A percentile compares a stretch with the other conserved stretches of the same genome.
Evolutionary conservation across 2,329 filamentous ascomycete species (phyloP).

Genomic region (Scedosporium dehoogii): DNA sequence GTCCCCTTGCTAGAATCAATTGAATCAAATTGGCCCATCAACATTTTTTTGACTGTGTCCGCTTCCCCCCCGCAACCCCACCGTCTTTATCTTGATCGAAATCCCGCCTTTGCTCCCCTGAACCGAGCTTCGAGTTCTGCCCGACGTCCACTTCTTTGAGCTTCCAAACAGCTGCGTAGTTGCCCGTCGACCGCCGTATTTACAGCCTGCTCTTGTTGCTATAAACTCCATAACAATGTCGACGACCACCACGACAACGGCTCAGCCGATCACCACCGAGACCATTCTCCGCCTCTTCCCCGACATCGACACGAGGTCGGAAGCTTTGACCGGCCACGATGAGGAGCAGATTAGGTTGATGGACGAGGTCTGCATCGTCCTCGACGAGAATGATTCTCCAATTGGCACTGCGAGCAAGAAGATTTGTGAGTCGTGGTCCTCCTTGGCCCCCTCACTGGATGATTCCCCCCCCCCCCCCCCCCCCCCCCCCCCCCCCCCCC

Average conservation of each 20-base stretch:
- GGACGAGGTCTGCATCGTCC: constrained; percentile 97
- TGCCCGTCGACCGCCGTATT: not conserved
- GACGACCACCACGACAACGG: constrained; percentile 33
- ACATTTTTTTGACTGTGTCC: no score
- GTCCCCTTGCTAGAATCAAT: no score
- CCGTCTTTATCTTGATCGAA: no score
- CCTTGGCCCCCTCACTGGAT: not conserved
- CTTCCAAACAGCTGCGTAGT: no score
- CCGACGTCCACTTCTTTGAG: no score
- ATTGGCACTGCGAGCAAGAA: constrained; percentile 98
- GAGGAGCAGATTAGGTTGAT: constrained; percentile 96
- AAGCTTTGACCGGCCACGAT: constrained; percentile 82
- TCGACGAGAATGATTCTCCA: constrained; percentile 82
- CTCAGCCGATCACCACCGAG: constrained; percentile 67
- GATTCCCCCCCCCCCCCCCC: not conserved
- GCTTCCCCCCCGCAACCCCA: no score
- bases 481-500: not conserved
- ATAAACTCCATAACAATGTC: not conserved
- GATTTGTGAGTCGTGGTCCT: constrained; percentile 58
- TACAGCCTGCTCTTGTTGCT: no score
- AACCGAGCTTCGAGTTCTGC: no score
- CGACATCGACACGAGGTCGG: constrained; percentile 62
- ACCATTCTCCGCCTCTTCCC: constrained; percentile 83
- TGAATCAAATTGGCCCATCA: no score
- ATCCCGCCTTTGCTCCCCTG: no score